phyloP scores from a whole-genome alignment of 163 green algal species.

The Scenedesmus sp. region DNA sequence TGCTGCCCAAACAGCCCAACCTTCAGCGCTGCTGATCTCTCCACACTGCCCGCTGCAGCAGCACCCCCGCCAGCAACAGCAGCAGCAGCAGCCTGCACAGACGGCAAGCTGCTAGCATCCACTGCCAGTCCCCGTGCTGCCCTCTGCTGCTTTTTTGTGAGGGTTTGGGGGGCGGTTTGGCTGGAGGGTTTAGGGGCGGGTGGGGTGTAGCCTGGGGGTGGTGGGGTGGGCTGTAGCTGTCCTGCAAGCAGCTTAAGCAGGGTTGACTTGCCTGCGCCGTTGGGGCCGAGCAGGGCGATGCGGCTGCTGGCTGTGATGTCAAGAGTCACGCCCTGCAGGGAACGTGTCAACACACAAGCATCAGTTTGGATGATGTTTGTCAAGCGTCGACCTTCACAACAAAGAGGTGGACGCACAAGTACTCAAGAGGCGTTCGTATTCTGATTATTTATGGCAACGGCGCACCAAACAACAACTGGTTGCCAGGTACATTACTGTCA shows the following conservation, averaged over 20 bases:
- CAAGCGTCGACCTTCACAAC: background rate
- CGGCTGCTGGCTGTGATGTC: slow-evolving; percentile 36
- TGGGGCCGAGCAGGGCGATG: slow-evolving; percentile 39
- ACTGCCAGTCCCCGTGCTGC: slow-evolving; percentile 28
- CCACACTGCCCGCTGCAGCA: slow-evolving; percentile 30
- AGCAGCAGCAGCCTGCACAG: slow-evolving; percentile 28
- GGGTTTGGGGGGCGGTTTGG: background rate
- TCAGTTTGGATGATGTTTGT: background rate
- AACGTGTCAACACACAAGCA: background rate
- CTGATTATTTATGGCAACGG: too few relatives aligned
- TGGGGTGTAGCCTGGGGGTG: background rate
- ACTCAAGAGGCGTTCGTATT: too few relatives aligned
- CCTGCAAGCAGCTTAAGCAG: slow-evolving; percentile 31
- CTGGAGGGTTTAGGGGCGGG: background rate
- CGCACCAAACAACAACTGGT: too few relatives aligned
- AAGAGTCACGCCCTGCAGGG: slow-evolving; percentile 23
- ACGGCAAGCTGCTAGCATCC: slow-evolving; percentile 2
- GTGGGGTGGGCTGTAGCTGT: background rate
- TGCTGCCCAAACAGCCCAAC: slow-evolving; percentile 85
- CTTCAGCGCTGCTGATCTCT: slow-evolving; percentile 29
- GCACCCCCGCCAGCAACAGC: background rate
- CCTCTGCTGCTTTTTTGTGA: slow-evolving; percentile 46
- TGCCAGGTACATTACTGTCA: background rate
- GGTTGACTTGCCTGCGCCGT: slow-evolving; percentile 46
- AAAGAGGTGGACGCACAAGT: too few relatives aligned